Base-by-base conservation (phyloP, 352 stramenopile species). In the Phytophthora cactorum region DNA sequence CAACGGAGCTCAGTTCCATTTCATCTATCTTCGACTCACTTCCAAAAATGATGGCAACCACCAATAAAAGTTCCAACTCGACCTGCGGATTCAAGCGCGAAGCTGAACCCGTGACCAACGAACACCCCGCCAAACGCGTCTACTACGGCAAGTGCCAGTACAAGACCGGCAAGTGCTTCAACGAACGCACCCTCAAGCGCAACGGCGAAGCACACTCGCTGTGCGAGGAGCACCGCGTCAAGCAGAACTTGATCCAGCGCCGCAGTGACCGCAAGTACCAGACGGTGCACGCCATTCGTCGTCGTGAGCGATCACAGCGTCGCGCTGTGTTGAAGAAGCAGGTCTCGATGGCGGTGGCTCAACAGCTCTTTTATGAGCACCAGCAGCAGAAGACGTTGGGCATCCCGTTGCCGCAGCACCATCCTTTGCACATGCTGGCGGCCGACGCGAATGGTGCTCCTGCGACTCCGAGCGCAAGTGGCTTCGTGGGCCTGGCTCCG, bases 91-190 rank as follows among this genome's bases (percentile, higher is more conserved):
- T 17, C 27, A 75, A 75, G 63, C 68, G 68, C 31, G 44, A 65
- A 27, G 52, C 44, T 44, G 61, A 75, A n/a, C 27, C 36, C 9
- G 17, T 61, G 45, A 17, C 45, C 45, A 50, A 49, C 32, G 65
- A 71, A 27, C 41, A 63, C 8, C 12, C 50, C 0, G 15, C 45
- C 12, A 70, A 66, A 43, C 78, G 82, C 0, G 51, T 69, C 44
- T 91, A 91, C 72, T 81, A 81, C 28, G 85, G 85, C 69, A 95
- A 93, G 66, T 96, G 86, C 64, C 81, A 92, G 71, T 96, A 96
- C 81, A 93, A 96, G 66, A 93, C 88, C 28, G 84, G 88, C 72
- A 96, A 96, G 66, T 96, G 88, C 70, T 91, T 91, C 61, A 96
- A 96, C 50, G 86, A 94, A 63, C 86, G 88, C 59, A 90, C 88